phyloP scores from a whole-genome alignment of 805 yeast species.

The Yamadazyma philogaea region DNA sequence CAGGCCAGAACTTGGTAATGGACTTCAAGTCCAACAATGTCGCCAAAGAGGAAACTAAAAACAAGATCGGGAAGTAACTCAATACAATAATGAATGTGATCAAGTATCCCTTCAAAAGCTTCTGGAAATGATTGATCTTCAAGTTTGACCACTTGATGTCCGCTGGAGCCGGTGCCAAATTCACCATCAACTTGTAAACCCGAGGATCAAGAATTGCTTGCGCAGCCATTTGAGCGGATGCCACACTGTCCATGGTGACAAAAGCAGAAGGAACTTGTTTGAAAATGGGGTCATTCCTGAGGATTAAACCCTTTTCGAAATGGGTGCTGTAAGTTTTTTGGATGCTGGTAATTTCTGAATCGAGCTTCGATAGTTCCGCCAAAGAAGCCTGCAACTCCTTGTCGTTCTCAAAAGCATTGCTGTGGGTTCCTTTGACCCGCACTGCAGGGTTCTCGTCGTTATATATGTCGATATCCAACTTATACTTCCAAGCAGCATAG shows the following conservation, averaged over 20 bases:
- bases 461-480: constrained; percentile 41
- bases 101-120: constrained; percentile 36
- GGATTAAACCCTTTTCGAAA: constrained; percentile 10
- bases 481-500: constrained; percentile 40
- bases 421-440: constrained; percentile 15
- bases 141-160: constrained; percentile 48
- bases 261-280: constrained; percentile 45
- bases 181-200: constrained; percentile 40
- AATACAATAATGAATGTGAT: constrained; percentile 44
- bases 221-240: constrained; percentile 49
- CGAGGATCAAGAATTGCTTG: constrained; percentile 46
- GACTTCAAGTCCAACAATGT: constrained; percentile 55
- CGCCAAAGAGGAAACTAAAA: constrained; percentile 55
- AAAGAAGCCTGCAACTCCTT: constrained; percentile 34
- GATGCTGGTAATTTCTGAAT: constrained; percentile 35
- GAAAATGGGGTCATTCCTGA: constrained; percentile 30
- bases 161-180: constrained; percentile 47
- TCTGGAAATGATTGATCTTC: constrained; percentile 36
- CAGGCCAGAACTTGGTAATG: constrained; percentile 57
- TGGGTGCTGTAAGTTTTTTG: constrained; percentile 25
- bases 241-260: constrained; percentile 47
- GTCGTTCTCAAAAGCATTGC: constrained; percentile 13
- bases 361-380: constrained; percentile 31
- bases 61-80: constrained; percentile 50
- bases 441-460: constrained; percentile 33